phyloP scores from a whole-genome alignment of 441 rosid species.

The Gossypium trilobum region DNA sequence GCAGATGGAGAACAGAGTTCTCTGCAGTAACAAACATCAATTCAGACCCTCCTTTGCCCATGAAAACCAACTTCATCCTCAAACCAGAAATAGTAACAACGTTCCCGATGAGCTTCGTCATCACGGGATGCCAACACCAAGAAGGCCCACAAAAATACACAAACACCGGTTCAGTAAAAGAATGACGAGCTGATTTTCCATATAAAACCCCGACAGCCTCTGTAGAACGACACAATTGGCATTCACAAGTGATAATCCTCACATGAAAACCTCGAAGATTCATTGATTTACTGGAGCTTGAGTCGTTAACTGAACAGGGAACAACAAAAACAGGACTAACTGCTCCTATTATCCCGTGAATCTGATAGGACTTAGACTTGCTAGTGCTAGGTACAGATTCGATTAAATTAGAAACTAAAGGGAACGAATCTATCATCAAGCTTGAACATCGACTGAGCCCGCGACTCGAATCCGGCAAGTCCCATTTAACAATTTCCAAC shows the following conservation, averaged over 20 bases:
- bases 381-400: conserved; percentile 27
- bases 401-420: conserved; percentile 25
- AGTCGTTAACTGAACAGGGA: conserved; percentile 40
- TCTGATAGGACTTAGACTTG: conserved; percentile 32
- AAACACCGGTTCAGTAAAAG: conserved; percentile 33
- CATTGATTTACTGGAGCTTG: conserved; percentile 17
- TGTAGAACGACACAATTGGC: conserved; percentile 34
- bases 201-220: conserved; percentile 13
- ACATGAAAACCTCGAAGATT: conserved; percentile 57
- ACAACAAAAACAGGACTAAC: conserved; percentile 58
- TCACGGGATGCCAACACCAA: conserved; percentile 62
- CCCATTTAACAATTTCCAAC: conserved; percentile 76
- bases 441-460: conserved; percentile 25
- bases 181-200: conserved; percentile 19
- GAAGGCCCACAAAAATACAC: conserved; percentile 59
- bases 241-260: conserved; percentile 45
- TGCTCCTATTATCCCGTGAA: conserved; percentile 57
- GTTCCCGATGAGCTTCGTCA: conserved; percentile 54
- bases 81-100: conserved; percentile 40
- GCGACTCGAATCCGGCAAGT: conserved; percentile 19
- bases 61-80: conserved; percentile 59
- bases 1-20: conserved; percentile 43
- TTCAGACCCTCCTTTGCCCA: conserved; percentile 38
- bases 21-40: conserved; percentile 51
- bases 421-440: conserved; percentile 31